These are phyloP conservation scores for Lactarius hatsudake DNA, from an alignment of 768 basidiomycete species.

Conservation along the genomic window DNA sequence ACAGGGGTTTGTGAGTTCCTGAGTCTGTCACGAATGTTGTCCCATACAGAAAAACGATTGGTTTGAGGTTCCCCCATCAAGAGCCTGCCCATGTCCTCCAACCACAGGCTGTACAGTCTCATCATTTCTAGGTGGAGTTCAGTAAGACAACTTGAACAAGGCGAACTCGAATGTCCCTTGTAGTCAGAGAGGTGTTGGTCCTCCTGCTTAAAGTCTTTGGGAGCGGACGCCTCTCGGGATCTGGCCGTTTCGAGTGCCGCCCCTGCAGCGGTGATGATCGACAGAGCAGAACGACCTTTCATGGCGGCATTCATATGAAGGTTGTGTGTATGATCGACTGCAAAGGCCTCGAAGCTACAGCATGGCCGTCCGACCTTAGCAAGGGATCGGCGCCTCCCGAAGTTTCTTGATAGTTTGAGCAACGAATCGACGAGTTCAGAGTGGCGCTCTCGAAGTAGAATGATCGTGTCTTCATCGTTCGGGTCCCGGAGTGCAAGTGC, in stretches of 20 bases:
- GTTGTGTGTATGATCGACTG: not conserved
- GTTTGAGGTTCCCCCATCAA: conserved; percentile 17
- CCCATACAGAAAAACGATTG: conserved; percentile 13
- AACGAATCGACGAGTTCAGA: conserved; percentile 6
- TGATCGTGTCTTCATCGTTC: conserved; percentile 2
- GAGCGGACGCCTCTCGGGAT: not conserved
- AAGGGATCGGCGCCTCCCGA: conserved; percentile 18
- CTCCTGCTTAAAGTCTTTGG: not conserved
- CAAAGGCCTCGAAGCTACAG: conserved; percentile 16
- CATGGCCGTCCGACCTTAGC: conserved; percentile 20
- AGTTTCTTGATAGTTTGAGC: conserved; percentile 8
- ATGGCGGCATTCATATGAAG: not conserved
- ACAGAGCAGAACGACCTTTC: conserved; percentile 15
- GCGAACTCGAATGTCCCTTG: not conserved
- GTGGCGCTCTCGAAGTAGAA: conserved; percentile 15
- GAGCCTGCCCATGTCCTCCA: conserved; percentile 22
- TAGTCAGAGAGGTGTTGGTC: not conserved
- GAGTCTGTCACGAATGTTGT: conserved; percentile 6
- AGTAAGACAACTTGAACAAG: conserved; percentile 16
- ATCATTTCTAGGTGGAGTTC: conserved; percentile 24
- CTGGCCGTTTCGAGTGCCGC: conserved; percentile 8
- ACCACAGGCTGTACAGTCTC: conserved; percentile 21
- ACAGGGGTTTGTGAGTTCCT: not conserved
- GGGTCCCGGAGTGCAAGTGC: not conserved
- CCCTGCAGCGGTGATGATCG: conserved; percentile 20